Percentiles rank a stretch among this genome's conserved stretches.
Conservation (phyloP, 768 basidiomycete species). For the Xanthoconium stramineum region DNA sequence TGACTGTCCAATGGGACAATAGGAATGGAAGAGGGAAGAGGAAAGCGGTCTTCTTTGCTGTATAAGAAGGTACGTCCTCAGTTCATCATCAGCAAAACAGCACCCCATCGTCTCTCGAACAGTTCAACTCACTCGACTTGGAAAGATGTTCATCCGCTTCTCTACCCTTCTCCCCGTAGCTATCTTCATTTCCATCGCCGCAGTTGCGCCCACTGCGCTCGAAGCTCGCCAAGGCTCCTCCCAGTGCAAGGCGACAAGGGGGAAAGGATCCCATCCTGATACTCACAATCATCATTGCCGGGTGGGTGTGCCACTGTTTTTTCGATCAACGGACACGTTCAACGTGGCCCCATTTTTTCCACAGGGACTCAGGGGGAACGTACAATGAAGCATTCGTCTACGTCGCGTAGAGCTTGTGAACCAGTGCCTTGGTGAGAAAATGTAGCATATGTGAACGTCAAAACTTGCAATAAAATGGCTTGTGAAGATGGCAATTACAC, state of each 20-base stretch:
- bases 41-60: background rate
- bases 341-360: too few species aligned
- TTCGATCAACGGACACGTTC: too few species aligned
- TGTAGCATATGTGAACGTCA: too few species aligned
- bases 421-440: too few species aligned
- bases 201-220: too few species aligned
- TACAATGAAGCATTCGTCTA: too few species aligned
- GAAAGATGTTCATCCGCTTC: slow-evolving; percentile 8
- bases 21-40: background rate
- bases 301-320: too few species aligned
- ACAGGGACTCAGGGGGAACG: too few species aligned
- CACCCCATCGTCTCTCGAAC: background rate
- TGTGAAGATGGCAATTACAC: too few species aligned
- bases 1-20: background rate
- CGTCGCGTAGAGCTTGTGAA: too few species aligned
- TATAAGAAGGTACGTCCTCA: slow-evolving; percentile 6
- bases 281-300: background rate
- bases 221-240: background rate
- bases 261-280: background rate
- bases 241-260: background rate
- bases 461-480: too few species aligned
- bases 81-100: background rate
- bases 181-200: slow-evolving; percentile 4
- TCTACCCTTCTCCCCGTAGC: slow-evolving; percentile 6
- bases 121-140: background rate